Conservation (phyloP, 2,329 filamentous ascomycete genomes). For the Cladobotryum protrusum region DNA sequence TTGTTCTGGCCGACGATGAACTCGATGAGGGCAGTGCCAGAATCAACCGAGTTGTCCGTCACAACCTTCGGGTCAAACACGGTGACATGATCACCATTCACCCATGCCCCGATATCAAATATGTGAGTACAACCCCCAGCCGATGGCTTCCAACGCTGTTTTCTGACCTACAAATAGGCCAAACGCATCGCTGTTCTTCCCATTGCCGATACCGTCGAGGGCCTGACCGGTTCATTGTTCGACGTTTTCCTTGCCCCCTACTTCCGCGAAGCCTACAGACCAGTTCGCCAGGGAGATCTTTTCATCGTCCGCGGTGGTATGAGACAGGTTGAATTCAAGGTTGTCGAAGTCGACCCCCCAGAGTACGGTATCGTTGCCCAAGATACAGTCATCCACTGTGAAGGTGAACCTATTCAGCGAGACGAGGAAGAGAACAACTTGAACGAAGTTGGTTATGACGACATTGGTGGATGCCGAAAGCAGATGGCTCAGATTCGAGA, state of each 20-base stretch:
- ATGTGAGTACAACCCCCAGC: conserved; percentile 57
- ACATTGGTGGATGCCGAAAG: conserved; percentile 98
- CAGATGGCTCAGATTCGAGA: conserved; percentile 99
- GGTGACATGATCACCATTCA: conserved; percentile 97
- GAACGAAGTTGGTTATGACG: conserved; percentile 98
- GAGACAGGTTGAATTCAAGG: conserved; percentile 99
- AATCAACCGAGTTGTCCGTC: conserved; percentile 96
- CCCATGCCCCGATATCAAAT: conserved; percentile 99
- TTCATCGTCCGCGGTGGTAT: conserved; percentile 98
- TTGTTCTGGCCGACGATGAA: conserved; percentile 95
- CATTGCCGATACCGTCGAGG: conserved; percentile 96
- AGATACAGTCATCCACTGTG: conserved; percentile 98
- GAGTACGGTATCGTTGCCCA: conserved; percentile 99
- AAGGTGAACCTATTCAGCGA: conserved; percentile 79
- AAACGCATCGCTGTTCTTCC: conserved; percentile 98
- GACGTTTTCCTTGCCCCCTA: conserved; percentile 99
- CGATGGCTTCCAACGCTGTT: background rate
- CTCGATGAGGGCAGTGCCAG: conserved; percentile 94
- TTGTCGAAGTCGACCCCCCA: conserved; percentile 95
- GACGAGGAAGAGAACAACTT: conserved; percentile 99
- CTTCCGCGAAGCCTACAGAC: conserved; percentile 98
- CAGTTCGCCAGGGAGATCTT: conserved; percentile 92
- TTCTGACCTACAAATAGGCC: conserved; percentile 50
- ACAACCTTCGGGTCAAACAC: conserved; percentile 97
- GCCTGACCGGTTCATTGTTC: conserved; percentile 94